Conservation (phyloP, 2,329 filamentous ascomycete species). For the Aspergillus ibericus region DNA sequence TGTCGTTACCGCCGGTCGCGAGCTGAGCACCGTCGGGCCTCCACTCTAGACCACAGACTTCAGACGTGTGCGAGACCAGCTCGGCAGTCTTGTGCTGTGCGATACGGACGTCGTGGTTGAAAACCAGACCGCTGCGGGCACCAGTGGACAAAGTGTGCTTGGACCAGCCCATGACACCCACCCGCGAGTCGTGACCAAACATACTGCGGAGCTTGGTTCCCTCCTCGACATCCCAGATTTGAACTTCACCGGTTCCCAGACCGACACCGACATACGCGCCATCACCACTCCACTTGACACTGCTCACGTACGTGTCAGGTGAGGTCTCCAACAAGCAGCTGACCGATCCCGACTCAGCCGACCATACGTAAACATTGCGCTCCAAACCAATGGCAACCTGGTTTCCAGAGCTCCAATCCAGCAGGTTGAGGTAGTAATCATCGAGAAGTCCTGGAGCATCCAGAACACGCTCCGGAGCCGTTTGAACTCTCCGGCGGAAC, state of each 20-base stretch:
- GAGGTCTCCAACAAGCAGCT: conserved; percentile 84
- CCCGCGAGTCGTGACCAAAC: conserved; percentile 94
- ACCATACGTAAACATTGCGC: conserved; percentile 98
- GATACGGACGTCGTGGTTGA: conserved; percentile 97
- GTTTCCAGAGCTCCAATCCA: conserved; percentile 97
- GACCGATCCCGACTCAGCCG: conserved; percentile 87
- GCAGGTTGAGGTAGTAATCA: conserved; percentile 97
- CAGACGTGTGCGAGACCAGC: conserved; percentile 93
- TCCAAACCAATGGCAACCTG: conserved; percentile 97
- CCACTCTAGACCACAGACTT: conserved; percentile 98
- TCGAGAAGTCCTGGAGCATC: conserved; percentile 95
- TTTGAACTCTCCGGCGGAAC: conserved; percentile 87
- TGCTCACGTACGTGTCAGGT: conserved; percentile 92
- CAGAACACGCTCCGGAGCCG: conserved; percentile 90
- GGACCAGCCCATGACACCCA: conserved; percentile 98
- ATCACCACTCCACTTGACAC: conserved; percentile 97
- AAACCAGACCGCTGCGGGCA: conserved; percentile 89
- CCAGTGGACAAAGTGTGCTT: conserved; percentile 97
- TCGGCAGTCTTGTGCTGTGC: conserved; percentile 98
- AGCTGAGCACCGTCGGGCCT: conserved; percentile 94
- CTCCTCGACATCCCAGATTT: conserved; percentile 99
- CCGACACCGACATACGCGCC: conserved; percentile 95
- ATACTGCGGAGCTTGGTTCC: conserved; percentile 95
- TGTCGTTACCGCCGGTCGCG: conserved; percentile 97
- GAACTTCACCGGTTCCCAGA: conserved; percentile 90